A percentile compares a stretch with the other conserved stretches of the same genome.
Conservation (phyloP, 2,329 filamentous ascomycete genomes). For the Curvularia verruculosa region DNA sequence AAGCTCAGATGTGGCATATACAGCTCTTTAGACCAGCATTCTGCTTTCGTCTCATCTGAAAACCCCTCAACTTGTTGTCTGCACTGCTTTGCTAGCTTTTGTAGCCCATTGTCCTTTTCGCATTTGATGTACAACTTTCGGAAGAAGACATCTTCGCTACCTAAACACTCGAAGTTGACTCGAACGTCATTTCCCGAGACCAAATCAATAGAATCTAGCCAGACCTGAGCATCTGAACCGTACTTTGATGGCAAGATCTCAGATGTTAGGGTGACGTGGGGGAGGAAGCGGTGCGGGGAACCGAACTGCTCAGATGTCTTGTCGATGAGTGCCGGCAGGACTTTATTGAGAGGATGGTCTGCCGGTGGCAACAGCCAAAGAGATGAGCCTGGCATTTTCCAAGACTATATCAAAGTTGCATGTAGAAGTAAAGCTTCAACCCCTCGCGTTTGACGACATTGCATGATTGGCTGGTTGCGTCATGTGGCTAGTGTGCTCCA, state of each 20-base stretch:
- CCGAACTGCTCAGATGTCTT: conserved; percentile 42
- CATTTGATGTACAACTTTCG: conserved; percentile 50
- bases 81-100: conserved; percentile 35
- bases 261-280: conserved; percentile 53
- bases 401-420: too few species aligned
- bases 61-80: conserved; percentile 36
- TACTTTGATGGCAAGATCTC: conserved; percentile 39
- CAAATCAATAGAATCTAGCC: conserved; percentile 45
- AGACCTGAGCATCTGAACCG: conserved; percentile 42
- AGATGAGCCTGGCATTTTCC: conserved; percentile 50
- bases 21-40: conserved; percentile 39
- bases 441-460: not conserved
- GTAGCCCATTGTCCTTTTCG: conserved; percentile 35
- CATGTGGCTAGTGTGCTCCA: conserved; percentile 15
- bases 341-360: conserved; percentile 37
- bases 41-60: conserved; percentile 29
- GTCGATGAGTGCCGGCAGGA: conserved; percentile 45
- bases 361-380: conserved; percentile 53
- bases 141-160: conserved; percentile 48
- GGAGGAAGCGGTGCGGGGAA: conserved; percentile 49
- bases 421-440: conserved; percentile 3
- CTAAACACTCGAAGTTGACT: conserved; percentile 39
- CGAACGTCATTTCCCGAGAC: conserved; percentile 21
- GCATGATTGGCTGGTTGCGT: conserved; percentile 9
- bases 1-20: conserved; percentile 52